Percentiles rank a stretch among this genome's conserved stretches.
phyloP scores from a whole-genome alignment of 305 asterid species.

The Fraxinus sp. region DNA sequence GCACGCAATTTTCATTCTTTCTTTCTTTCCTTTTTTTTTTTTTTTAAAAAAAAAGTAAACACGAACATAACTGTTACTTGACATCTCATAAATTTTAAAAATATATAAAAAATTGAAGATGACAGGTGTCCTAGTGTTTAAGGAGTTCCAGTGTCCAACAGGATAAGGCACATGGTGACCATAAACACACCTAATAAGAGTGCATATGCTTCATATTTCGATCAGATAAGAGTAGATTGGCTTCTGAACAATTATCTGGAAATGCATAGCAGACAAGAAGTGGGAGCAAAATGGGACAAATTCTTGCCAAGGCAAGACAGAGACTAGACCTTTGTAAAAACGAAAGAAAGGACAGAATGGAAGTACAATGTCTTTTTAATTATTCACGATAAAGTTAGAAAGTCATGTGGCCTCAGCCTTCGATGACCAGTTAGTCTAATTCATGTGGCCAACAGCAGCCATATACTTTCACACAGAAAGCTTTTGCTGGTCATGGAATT shows the following conservation, averaged over 20 bases:
- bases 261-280: slow-evolving; percentile 16
- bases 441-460: neutral
- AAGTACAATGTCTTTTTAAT: slow-evolving; percentile 4
- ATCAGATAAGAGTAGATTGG: slow-evolving; percentile 16
- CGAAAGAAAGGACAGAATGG: slow-evolving; percentile 27
- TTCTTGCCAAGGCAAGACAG: slow-evolving; percentile 20
- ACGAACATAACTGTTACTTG: neutral
- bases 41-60: neutral
- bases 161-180: neutral
- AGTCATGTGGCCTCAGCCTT: neutral
- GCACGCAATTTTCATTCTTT: too few species aligned
- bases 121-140: neutral
- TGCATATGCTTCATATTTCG: neutral
- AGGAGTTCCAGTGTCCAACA: neutral
- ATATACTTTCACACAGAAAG: neutral
- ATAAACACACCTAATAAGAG: neutral
- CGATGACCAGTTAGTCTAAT: neutral
- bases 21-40: too few species aligned
- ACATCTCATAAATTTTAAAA: neutral
- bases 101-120: neutral
- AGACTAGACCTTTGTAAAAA: slow-evolving; percentile 32
- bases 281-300: slow-evolving; percentile 12
- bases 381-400: neutral
- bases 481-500: slow-evolving; percentile 28
- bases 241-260: neutral